Percentiles rank a stretch among this genome's conserved stretches.
Evolutionary conservation across 768 basidiomycete species (phyloP).

Genomic region (Cantharellus anzutake): DNA sequence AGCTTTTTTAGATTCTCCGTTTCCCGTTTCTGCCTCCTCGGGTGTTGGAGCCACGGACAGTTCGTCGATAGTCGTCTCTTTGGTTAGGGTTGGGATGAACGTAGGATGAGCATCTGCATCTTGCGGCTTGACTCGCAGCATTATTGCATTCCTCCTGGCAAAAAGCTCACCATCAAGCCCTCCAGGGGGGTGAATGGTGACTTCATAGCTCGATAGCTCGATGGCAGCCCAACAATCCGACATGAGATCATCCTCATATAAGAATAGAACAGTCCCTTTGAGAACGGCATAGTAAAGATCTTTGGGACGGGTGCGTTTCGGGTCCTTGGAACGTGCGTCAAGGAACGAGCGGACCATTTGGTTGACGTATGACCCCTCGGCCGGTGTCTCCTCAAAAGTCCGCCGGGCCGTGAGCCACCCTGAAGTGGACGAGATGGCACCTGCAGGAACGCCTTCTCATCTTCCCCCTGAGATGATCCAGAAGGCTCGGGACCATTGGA

Average conservation of each 20-base stretch:
- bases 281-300: slow-evolving; percentile 87
- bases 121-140: slow-evolving; percentile 12
- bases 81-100: background rate
- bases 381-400: slow-evolving; percentile 46
- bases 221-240: slow-evolving; percentile 83
- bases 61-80: slow-evolving; percentile 14
- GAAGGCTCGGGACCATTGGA: slow-evolving; percentile 13
- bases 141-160: slow-evolving; percentile 71
- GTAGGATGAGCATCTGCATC: slow-evolving; percentile 5
- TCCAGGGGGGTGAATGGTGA: slow-evolving; percentile 46
- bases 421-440: slow-evolving; percentile 32
- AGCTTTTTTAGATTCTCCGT: slow-evolving; percentile 5
- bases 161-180: slow-evolving; percentile 78
- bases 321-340: slow-evolving; percentile 68
- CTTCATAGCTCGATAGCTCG: slow-evolving; percentile 61
- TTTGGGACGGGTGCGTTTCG: slow-evolving; percentile 65
- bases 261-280: slow-evolving; percentile 77
- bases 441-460: background rate
- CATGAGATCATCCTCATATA: slow-evolving; percentile 88
- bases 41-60: slow-evolving; percentile 26
- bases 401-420: slow-evolving; percentile 72
- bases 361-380: slow-evolving; percentile 54
- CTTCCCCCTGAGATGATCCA: slow-evolving; percentile 15
- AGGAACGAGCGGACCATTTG: slow-evolving; percentile 56
- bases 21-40: slow-evolving; percentile 21